phyloP scores from a whole-genome alignment of 805 yeast species.

The Nakazawaea populi region DNA sequence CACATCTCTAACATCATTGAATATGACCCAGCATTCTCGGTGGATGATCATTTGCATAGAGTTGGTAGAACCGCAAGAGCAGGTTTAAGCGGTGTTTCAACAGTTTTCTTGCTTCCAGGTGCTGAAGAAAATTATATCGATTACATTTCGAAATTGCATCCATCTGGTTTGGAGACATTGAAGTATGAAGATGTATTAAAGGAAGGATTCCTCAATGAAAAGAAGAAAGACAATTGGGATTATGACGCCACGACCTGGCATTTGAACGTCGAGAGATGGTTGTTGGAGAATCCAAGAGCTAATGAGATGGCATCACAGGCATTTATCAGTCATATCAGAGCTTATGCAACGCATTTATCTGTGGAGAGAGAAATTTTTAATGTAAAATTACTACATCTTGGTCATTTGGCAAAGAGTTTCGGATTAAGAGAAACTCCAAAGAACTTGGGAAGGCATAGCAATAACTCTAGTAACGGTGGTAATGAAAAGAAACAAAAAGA shows the following conservation, averaged over 20 bases:
- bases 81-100: slow-evolving; percentile 78
- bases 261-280: slow-evolving; percentile 81
- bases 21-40: slow-evolving; percentile 90
- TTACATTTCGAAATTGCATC: slow-evolving; percentile 52
- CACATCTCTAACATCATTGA: slow-evolving; percentile 82
- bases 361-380: slow-evolving; percentile 77
- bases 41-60: slow-evolving; percentile 94
- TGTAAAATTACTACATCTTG: slow-evolving; percentile 79
- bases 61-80: slow-evolving; percentile 98
- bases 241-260: slow-evolving; percentile 96
- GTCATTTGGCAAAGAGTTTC: slow-evolving; percentile 93
- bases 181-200: slow-evolving; percentile 39
- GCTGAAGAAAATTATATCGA: slow-evolving; percentile 80
- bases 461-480: slow-evolving; percentile 24
- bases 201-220: slow-evolving; percentile 23
- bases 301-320: slow-evolving; percentile 72
- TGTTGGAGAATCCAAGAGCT: slow-evolving; percentile 58
- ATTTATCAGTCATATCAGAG: slow-evolving; percentile 84
- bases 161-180: slow-evolving; percentile 42
- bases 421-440: slow-evolving; percentile 94
- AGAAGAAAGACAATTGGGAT: slow-evolving; percentile 61
- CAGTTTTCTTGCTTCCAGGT: slow-evolving; percentile 81
- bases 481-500: slow-evolving; percentile 46
- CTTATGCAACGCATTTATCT: slow-evolving; percentile 90
- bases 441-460: slow-evolving; percentile 46